A percentile compares a stretch with the other conserved stretches of the same genome.
These are phyloP conservation scores for Penicillium sp. DNA, from an alignment of 2,329 filamentous ascomycete species.

Conservation along the genomic window DNA sequence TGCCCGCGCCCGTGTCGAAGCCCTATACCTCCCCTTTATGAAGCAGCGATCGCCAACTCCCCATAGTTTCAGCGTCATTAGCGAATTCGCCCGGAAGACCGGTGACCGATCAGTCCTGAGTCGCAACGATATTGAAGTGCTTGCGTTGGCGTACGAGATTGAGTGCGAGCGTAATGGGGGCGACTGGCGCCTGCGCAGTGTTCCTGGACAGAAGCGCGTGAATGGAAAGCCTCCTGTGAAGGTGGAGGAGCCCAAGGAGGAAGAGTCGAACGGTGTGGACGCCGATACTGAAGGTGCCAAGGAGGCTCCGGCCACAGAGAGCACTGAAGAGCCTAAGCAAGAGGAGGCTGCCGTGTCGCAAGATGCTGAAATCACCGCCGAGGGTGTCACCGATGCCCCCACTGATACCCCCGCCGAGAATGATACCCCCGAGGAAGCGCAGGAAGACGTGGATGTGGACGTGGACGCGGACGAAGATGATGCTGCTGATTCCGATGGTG, in stretches of 20 bases:
- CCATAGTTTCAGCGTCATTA: constrained; percentile 74
- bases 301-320: constrained; percentile 26
- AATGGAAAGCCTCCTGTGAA: constrained; percentile 65
- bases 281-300: constrained; percentile 30
- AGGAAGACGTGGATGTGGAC: constrained; percentile 9
- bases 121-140: constrained; percentile 80
- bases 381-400: constrained; percentile 15
- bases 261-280: constrained; percentile 28
- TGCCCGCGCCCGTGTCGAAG: constrained; percentile 78
- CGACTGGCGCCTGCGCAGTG: constrained; percentile 76
- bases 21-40: constrained; percentile 79
- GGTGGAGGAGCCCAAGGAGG: constrained; percentile 35
- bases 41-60: constrained; percentile 71
- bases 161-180: constrained; percentile 89
- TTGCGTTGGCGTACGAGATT: constrained; percentile 91
- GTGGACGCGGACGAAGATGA: constrained; percentile 32
- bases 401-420: constrained; percentile 22
- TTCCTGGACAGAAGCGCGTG: constrained; percentile 73
- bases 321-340: constrained; percentile 23
- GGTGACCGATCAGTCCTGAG: constrained; percentile 88
- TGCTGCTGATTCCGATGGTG: constrained; percentile 51
- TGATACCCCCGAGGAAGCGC: constrained; percentile 27
- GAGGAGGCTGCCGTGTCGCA: constrained; percentile 17
- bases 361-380: constrained; percentile 9
- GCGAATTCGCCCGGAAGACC: constrained; percentile 82